Base-by-base conservation (phyloP, 768 basidiomycete species). In the Dentipellis fragilis region DNA sequence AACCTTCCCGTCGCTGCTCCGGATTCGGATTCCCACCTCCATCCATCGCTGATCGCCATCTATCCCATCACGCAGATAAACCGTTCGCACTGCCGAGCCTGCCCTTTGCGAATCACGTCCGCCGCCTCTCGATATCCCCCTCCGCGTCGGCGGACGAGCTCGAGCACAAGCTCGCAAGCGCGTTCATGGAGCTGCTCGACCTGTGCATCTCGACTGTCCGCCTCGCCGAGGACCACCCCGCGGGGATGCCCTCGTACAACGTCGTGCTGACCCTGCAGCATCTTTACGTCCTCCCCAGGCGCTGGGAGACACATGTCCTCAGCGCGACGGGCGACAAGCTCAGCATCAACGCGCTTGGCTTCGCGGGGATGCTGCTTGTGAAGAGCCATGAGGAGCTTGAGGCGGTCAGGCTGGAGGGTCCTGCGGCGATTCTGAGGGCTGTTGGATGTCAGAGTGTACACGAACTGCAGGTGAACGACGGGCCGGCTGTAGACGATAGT, bases 341-440 rank as follows among this genome's bases (percentile, higher is more conserved):
- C 23, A 80, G 81, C 63, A 75, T 97, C 45, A 96, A 97, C 68
- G 79, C 94, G 47, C 76, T 96, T 49, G 94, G 90, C 12, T 96
- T 87, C 66, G 88, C 91, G 7, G 94, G 94, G 1, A 82, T 90
- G 84, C 63, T 96, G 58, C 79, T 96, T 54, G 91, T 89, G 22
- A 91, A 87, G 73, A 91, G 86, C 59, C 80, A 87, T 54, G 75
- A 75, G 17, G 91, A 94, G 70, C 67, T 91, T 51, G 80, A 83
- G 54, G 79, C 76, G 2, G 77, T 96, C 42, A 80, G 80, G 67
- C 68, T 71, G 56, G 83, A 85, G 67, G 79, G 82, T 1, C 71
- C 88, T 23, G 72, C 75, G 8, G 80, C 74, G 56, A 84, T 93
- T 36, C 65, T 93, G 59, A 69, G 73, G 50, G 76, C 71, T 17